Evolutionary conservation across 768 basidiomycete genomes (phyloP), one percentile per base, ranked within the genome.

Genomic region (Lactarius sp.): DNA sequence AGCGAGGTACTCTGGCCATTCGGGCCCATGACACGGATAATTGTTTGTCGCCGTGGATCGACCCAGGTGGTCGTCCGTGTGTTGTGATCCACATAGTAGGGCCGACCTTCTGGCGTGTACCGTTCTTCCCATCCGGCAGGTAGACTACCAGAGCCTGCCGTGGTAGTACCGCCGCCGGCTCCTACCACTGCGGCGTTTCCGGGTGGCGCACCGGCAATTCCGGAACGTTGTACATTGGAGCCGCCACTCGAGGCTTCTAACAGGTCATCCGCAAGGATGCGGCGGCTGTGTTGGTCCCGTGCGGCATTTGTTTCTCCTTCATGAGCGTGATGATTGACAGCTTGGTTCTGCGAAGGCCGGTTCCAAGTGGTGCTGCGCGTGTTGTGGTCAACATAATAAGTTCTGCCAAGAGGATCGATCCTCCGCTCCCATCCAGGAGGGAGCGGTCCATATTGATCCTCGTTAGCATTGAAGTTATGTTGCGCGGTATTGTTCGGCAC

Each of bases 61-160:
- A 98, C 95, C 97, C 97, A 99, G n/a, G 97, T 99, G 37, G 97
- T 98, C 20, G 97, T 98, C 53, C 97, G 86, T 12, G 96, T 98
- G 73, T 99, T 99, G 78, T 99, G 97, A 74, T 99, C 97, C 55
- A 99, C 97, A 74, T 97, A 99, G 77, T 99, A 99, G 2, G 97
- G 94, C 46, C 97, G 85, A 20, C 97, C 97, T 77, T 99, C 97
- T 0, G 95, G 94, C 3, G 97, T 99, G 77, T 95, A 96, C 42
- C 97, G 85, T 77, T 98, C 97, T 73, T 99, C 97, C 97, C 97
- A 99, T 2, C 97, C 97, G 64, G 95, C 90, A 2, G 97, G 97
- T 20, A 99, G 80, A 59, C 86, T 87, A 2, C 97, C 95, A 1
- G 84, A 79, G 4, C 94, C 96, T 42, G 88, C 76, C n/a, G 85